A percentile compares a stretch with the other conserved stretches of the same genome.
Conservation (phyloP, 2,329 filamentous ascomycete species). For the Elsinoe perseae region DNA sequence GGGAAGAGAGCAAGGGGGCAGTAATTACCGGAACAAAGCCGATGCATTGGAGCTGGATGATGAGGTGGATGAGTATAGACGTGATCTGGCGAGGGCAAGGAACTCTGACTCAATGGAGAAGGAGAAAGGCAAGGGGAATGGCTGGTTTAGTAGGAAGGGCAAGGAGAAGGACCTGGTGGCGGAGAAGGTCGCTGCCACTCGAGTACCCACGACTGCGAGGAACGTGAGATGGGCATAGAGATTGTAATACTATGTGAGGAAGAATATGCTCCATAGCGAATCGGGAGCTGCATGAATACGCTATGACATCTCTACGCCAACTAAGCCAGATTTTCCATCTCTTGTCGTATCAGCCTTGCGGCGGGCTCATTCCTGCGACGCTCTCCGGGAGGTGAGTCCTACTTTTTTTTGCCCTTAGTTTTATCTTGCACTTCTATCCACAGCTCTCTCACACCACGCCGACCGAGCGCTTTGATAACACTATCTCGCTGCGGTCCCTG, state of each 20-base stretch:
- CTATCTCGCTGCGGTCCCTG: constrained; percentile 59
- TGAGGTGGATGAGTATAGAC: constrained; percentile 10
- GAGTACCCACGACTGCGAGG: neutral
- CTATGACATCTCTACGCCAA: no score
- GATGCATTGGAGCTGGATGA: constrained; percentile 5
- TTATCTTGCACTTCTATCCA: constrained; percentile 62
- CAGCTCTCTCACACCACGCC: constrained; percentile 49
- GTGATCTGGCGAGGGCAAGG: neutral
- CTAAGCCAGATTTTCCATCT: no score
- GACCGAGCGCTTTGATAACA: constrained; percentile 51
- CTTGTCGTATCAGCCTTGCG: no score
- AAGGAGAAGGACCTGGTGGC: constrained; percentile 4
- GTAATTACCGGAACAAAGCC: constrained; percentile 2
- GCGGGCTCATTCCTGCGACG: no score
- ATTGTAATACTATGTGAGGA: no score
- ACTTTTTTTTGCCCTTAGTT: constrained; percentile 59
- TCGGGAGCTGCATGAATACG: no score
- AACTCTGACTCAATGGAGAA: neutral
- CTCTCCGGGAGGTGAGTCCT: no score
- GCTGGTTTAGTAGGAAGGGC: constrained; percentile 7
- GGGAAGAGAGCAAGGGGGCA: neutral
- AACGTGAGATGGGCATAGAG: constrained; percentile 11
- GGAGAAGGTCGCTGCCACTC: neutral
- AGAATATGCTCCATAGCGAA: no score
- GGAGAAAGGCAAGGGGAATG: neutral